Evolutionary conservation across 306 rosid species (phyloP).

Genomic region (Luffa acutangula): DNA sequence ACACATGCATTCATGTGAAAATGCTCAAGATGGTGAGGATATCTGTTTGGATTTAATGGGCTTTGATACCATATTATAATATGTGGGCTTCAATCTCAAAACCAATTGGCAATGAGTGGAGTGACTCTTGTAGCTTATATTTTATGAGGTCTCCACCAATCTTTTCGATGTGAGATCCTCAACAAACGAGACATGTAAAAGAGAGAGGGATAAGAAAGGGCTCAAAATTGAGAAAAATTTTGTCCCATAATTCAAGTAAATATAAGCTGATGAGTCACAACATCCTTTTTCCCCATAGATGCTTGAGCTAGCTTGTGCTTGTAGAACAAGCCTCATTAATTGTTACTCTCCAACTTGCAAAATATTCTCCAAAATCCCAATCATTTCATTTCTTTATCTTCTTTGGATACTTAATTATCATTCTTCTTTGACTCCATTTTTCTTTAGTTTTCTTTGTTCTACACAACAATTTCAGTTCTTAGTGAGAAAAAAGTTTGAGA

Average conservation of each 20-base stretch:
- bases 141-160: no score
- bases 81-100: no score
- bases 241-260: constrained; percentile 3
- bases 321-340: constrained; percentile 1
- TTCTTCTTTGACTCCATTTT: neutral
- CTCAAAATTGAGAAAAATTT: neutral
- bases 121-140: no score
- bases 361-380: constrained; percentile 5
- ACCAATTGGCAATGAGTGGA: no score
- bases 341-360: neutral
- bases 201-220: neutral
- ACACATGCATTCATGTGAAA: neutral
- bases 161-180: no score
- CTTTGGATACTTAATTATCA: neutral
- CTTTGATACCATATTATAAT: no score
- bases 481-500: neutral
- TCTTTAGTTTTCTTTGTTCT: neutral
- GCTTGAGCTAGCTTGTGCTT: constrained; percentile 1
- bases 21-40: no score
- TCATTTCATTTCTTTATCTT: neutral
- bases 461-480: neutral
- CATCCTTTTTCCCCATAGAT: neutral
- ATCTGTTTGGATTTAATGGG: no score
- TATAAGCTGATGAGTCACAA: neutral
- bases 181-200: neutral